Base-by-base conservation (phyloP, 805 yeast species). In the Ogataea trehalophila region DNA sequence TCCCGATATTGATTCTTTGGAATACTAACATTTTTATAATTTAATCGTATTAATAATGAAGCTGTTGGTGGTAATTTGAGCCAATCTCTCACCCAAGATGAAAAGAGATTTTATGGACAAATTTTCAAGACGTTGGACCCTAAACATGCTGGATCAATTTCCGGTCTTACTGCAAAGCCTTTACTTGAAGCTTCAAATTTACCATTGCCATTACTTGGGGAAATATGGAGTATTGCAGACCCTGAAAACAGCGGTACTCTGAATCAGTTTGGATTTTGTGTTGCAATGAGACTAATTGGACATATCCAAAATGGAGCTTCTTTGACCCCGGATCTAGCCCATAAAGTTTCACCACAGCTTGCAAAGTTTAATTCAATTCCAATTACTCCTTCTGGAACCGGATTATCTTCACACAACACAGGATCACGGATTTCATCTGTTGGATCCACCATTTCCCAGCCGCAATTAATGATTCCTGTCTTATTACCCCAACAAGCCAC, bases 161-260 rank as follows among this genome's bases (percentile, higher is more conserved):
- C 97, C 4, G 99, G 99, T 34, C 91, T 85, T 36, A 81, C 83
- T 37, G 87, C 96, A 13, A 80, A 94, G 55, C 75, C 88, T 13
- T 73, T 95, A 6, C 81, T 94, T 53, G 96, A 90, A 58, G 86
- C 85, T 49, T 83, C 95, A 3, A 95, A 95, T 1, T 74, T 94
- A 42, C 82, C 94, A 6, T 84, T 95, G 4, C 73, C 82, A 16
- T 70, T 78, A 31, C 73, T 94, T 34, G 96, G 97, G 9, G 94
- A 90, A 66, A 83, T 94, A 53, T 94, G 99, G 99, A 91, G 87
- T 65, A 64, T 86, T 34, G 90, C 96, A n/a, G 99, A 94, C 68
- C 77, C 79, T n/a, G 83, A 81, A 49, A 89, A 89, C 69, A 75
- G 81, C 53, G 99, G 99, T 0, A 86, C 83, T 60, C 73, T 94